Conservation (phyloP, 2,329 filamentous ascomycete genomes). For the Nigrograna mackinnonii region DNA sequence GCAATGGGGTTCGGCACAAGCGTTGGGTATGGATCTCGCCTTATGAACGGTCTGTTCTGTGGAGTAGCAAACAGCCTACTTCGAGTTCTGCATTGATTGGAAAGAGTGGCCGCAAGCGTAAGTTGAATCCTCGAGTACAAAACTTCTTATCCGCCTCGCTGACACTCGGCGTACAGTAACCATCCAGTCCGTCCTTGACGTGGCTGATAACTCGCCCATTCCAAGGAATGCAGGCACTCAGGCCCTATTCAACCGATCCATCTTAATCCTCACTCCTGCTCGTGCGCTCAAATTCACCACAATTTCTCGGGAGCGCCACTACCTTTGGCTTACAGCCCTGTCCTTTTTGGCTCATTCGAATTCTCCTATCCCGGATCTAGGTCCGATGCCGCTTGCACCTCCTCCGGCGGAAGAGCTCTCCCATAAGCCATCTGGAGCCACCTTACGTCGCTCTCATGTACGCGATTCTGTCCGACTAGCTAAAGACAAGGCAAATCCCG, state of each 20-base stretch:
- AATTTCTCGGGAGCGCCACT: conserved; percentile 79
- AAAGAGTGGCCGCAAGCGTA: conserved; percentile 92
- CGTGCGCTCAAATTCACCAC: conserved; percentile 96
- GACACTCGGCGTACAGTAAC: conserved; percentile 61
- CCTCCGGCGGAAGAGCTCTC: conserved; percentile 36
- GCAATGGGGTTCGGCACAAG: conserved; percentile 76
- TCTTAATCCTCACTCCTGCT: conserved; percentile 90
- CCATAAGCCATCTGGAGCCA: conserved; percentile 37
- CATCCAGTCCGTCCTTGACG: conserved; percentile 95
- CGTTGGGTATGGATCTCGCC: conserved; percentile 98
- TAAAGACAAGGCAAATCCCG: conserved; percentile 64
- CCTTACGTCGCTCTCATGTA: conserved; percentile 63
- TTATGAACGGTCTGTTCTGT: conserved; percentile 94
- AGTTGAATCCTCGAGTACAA: conserved; percentile 47
- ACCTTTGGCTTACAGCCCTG: conserved; percentile 90
- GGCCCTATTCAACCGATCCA: conserved; percentile 84
- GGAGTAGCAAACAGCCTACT: conserved; percentile 96
- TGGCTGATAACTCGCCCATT: conserved; percentile 87
- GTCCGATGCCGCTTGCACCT: conserved; percentile 46
- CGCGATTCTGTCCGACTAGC: conserved; percentile 89
- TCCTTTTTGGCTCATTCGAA: conserved; percentile 93
- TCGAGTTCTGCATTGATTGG: conserved; percentile 86
- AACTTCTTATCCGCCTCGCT: conserved; percentile 3
- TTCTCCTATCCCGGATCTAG: conserved; percentile 76
- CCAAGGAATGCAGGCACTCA: conserved; percentile 67